Percentiles rank a stretch among this genome's conserved stretches.
Conservation (phyloP, 495 filamentous ascomycete species). For the Talaromyces adpressus region DNA sequence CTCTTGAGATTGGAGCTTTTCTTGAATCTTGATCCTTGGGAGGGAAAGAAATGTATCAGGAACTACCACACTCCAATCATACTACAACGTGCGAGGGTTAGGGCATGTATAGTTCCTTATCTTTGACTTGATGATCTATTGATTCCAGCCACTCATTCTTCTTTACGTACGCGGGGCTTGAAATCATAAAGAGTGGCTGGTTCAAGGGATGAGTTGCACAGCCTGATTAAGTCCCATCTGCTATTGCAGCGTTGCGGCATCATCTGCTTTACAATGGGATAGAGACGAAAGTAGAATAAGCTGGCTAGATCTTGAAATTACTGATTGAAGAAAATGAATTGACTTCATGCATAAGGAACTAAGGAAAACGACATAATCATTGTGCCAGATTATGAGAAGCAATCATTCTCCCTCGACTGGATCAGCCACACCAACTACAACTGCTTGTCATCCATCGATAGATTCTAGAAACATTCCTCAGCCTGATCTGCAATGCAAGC, state of each 20-base stretch:
- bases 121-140: neutral
- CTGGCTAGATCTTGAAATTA: neutral
- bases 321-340: neutral
- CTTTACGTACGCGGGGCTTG: neutral
- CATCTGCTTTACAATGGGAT: neutral
- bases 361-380: neutral
- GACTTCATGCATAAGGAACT: neutral
- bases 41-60: neutral
- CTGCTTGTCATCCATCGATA: neutral
- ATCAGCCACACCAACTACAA: neutral
- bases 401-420: neutral
- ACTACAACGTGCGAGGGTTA: neutral
- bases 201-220: neutral
- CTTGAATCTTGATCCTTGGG: neutral
- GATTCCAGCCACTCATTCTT: neutral
- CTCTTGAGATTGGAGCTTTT: neutral
- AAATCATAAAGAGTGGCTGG: neutral
- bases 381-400: neutral
- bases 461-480: constrained; percentile 2
- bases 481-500: neutral
- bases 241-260: neutral
- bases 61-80: neutral
- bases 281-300: too few species aligned
- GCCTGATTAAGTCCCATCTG: neutral
- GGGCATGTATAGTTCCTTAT: neutral